phyloP scores from a whole-genome alignment of 2,329 filamentous ascomycete species.

The Orbilia brochopaga region DNA sequence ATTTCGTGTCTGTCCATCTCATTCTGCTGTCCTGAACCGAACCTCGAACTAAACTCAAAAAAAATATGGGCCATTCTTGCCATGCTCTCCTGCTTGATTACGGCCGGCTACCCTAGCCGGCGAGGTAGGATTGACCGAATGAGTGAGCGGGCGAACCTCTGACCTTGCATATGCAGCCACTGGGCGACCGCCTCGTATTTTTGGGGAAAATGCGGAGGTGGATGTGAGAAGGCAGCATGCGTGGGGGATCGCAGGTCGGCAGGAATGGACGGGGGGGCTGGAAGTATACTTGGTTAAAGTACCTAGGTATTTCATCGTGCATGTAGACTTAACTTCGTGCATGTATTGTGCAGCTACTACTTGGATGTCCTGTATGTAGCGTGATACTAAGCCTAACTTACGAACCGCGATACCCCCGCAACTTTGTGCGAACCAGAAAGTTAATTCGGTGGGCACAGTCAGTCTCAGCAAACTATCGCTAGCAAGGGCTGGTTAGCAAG shows the following conservation, averaged over 20 bases:
- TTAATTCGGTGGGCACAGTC: background rate
- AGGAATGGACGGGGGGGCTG: conserved; percentile 20
- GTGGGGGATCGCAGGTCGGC: conserved; percentile 20
- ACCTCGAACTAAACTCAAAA: background rate
- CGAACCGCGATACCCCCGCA: conserved; percentile 22
- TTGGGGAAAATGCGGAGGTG: conserved; percentile 39
- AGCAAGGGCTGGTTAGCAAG: conserved; percentile 12
- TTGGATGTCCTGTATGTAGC: conserved; percentile 1
- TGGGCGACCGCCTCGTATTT: conserved; percentile 49
- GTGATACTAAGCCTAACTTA: background rate
- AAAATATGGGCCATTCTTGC: background rate
- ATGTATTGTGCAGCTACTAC: background rate
- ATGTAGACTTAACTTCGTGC: too few relatives aligned
- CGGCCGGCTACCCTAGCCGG: background rate
- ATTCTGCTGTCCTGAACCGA: background rate
- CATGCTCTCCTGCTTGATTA: too few relatives aligned
- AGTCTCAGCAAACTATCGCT: conserved; percentile 9
- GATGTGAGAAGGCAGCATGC: conserved; percentile 11
- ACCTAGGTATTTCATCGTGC: too few relatives aligned
- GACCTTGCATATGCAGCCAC: conserved; percentile 51
- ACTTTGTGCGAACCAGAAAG: conserved; percentile 24
- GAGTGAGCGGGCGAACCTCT: conserved; percentile 21
- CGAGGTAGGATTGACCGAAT: conserved; percentile 9
- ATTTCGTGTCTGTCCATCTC: background rate
- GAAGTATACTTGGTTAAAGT: background rate